Conservation (phyloP, 2,329 filamentous ascomycete species). For the Colletotrichum siamense region DNA sequence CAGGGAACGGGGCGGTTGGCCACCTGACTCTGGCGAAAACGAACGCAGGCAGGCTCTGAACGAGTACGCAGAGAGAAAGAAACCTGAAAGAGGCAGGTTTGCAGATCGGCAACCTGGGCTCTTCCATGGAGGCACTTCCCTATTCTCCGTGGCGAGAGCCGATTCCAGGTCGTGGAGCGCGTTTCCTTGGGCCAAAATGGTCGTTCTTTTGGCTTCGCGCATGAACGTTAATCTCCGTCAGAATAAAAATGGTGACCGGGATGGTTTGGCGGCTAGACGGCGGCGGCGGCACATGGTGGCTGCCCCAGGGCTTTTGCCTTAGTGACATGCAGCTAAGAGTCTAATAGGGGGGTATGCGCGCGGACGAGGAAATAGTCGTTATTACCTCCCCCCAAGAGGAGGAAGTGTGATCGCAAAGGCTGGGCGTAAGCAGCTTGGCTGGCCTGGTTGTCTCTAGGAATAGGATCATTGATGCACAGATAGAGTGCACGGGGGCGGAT, state of each 20-base stretch:
- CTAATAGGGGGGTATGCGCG: background rate
- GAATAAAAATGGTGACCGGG: background rate
- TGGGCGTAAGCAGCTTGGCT: background rate
- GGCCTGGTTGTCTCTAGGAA: background rate
- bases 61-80: background rate
- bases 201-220: background rate
- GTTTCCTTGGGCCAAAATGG: background rate
- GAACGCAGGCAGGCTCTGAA: background rate
- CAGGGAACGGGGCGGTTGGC: background rate
- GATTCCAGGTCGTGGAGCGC: background rate
- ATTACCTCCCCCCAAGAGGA: background rate
- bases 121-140: background rate
- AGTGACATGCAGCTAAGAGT: background rate
- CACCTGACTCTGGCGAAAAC: background rate
- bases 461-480: slow-evolving; percentile 3
- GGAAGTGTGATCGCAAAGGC: background rate
- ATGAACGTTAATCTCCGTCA: slow-evolving; percentile 7
- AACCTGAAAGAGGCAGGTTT: background rate
- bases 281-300: background rate
- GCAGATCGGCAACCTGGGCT: background rate
- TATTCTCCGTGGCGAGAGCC: background rate
- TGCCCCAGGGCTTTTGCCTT: background rate
- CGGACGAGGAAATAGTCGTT: background rate
- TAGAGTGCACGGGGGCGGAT: background rate
- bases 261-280: background rate